These are phyloP conservation scores for Didymella arachidicola DNA, from an alignment of 2,329 filamentous ascomycete species.

Conservation along the genomic window DNA sequence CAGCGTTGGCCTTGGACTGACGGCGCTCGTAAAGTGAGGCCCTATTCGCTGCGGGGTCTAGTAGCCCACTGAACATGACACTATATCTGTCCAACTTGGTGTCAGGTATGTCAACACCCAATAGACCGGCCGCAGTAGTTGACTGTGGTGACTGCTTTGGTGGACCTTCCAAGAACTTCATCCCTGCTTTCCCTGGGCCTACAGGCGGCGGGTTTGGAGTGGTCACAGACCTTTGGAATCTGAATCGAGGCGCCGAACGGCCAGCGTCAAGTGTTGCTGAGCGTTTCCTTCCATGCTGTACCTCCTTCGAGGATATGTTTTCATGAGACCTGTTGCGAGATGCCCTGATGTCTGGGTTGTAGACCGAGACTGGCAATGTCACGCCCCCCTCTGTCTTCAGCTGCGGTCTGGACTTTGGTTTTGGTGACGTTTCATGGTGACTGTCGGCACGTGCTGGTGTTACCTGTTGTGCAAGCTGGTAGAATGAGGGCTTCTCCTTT, in stretches of 20 bases:
- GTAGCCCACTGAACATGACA: constrained; percentile 85
- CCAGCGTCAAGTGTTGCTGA: constrained; percentile 16
- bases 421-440: constrained; percentile 39
- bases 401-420: constrained; percentile 12
- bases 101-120: constrained; percentile 82
- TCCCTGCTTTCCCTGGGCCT: not conserved
- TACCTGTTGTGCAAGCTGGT: constrained; percentile 43
- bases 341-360: constrained; percentile 41
- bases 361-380: constrained; percentile 38
- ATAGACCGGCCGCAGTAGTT: constrained; percentile 32
- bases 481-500: constrained; percentile 43
- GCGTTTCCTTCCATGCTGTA: constrained; percentile 28
- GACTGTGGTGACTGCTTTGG: not conserved
- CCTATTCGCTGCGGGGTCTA: constrained; percentile 56
- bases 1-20: constrained; percentile 46
- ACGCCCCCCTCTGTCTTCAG: constrained; percentile 28
- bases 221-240: constrained; percentile 27
- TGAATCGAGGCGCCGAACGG: constrained; percentile 9
- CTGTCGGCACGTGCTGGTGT: constrained; percentile 40
- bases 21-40: constrained; percentile 46
- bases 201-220: constrained; percentile 28
- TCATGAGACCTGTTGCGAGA: constrained; percentile 39
- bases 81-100: constrained; percentile 88
- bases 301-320: constrained; percentile 27
- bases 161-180: constrained; percentile 3